These are phyloP conservation scores for Closterium sp. DNA, from an alignment of 139 green algal genomes.

Conservation along the genomic window DNA sequence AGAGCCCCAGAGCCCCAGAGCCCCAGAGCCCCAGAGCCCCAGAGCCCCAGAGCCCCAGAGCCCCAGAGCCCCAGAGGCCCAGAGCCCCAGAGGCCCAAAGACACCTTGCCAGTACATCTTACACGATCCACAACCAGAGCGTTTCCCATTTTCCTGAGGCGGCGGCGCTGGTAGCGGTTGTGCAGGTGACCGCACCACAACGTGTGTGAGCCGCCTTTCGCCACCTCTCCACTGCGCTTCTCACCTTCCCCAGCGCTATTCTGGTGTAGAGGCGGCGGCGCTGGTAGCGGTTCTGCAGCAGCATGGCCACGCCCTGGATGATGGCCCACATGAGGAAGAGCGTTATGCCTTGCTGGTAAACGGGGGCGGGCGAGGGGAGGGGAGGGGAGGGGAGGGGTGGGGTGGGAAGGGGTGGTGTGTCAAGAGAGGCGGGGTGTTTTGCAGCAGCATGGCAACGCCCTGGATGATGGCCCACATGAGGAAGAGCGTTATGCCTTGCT, in stretches of 20 bases:
- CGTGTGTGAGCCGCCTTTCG: no score
- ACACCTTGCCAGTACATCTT: no score
- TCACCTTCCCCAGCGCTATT: conserved; percentile 51
- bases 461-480: conserved; percentile 43
- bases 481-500: conserved; percentile 39
- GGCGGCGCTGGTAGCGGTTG: no score
- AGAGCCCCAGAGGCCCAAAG: no score
- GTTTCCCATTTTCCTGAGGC: no score
- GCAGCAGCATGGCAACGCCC: conserved; percentile 50
- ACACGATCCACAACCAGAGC: no score
- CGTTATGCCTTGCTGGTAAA: conserved; percentile 8
- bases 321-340: conserved; percentile 48
- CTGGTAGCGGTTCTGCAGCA: conserved; percentile 55
- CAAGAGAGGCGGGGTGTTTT: background rate
- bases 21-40: no score
- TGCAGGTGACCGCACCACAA: no score
- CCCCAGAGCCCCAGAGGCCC: no score
- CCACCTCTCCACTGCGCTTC: background rate
- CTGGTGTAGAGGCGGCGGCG: conserved; percentile 46
- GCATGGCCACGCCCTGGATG: conserved; percentile 51
- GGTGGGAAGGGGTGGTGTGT: background rate
- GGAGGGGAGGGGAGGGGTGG: background rate
- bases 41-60: no score
- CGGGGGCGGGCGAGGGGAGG: background rate
- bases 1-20: no score